A percentile compares a stretch with the other conserved stretches of the same genome.
Evolutionary conservation across 495 filamentous ascomycete species (phyloP).

Genomic region (Neurospora intermedia): DNA sequence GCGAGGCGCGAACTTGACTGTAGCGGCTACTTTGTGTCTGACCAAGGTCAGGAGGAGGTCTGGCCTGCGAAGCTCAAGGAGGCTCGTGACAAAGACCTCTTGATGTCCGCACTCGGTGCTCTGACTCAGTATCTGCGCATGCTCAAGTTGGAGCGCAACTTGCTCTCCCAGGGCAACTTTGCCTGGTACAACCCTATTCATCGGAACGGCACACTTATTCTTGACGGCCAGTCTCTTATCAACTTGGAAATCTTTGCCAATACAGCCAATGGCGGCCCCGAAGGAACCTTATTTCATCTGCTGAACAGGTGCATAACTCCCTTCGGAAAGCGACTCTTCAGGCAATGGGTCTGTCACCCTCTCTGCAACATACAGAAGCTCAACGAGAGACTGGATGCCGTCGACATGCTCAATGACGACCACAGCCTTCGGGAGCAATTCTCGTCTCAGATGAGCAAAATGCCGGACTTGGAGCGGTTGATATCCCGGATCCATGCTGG

Average conservation of each 20-base stretch:
- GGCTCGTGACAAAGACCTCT: conserved; percentile 65
- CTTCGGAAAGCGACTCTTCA: conserved; percentile 93
- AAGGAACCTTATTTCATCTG: conserved; percentile 82
- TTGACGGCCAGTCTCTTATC: conserved; percentile 94
- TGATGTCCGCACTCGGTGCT: conserved; percentile 90
- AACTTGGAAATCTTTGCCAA: conserved; percentile 97
- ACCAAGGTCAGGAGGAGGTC: conserved; percentile 47
- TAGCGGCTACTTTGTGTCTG: conserved; percentile 65
- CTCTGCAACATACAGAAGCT: conserved; percentile 76
- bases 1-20: conserved; percentile 74
- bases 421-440: conserved; percentile 68
- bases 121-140: conserved; percentile 77
- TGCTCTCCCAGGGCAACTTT: conserved; percentile 88
- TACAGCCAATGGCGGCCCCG: conserved; percentile 71
- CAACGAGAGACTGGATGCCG: conserved; percentile 91
- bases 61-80: conserved; percentile 75
- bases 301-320: conserved; percentile 93
- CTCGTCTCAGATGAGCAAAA: conserved; percentile 70
- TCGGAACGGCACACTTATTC: conserved; percentile 81
- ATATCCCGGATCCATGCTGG: conserved; percentile 93
- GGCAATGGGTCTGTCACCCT: conserved; percentile 97
- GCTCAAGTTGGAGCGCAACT: conserved; percentile 78
- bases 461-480: conserved; percentile 89
- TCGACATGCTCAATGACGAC: conserved; percentile 84
- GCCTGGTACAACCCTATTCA: conserved; percentile 87